phyloP scores from a whole-genome alignment of 2,329 filamentous ascomycete species.

The Pyrenophora teres region DNA sequence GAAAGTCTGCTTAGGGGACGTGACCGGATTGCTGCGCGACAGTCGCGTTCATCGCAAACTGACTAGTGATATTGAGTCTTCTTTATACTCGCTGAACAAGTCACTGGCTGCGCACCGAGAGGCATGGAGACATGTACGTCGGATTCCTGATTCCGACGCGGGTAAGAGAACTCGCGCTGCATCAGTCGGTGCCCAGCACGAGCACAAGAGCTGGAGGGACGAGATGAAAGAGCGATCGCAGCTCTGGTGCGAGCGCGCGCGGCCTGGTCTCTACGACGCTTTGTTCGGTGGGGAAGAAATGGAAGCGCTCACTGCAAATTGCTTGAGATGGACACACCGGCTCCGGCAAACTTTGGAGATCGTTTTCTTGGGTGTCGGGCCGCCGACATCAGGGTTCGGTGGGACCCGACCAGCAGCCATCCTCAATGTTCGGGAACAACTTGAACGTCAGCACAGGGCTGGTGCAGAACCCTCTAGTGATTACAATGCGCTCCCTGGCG shows the following conservation, averaged over 20 bases:
- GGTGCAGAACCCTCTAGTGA: slow-evolving; percentile 7
- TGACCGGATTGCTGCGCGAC: slow-evolving; percentile 16
- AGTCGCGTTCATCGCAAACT: slow-evolving; percentile 10
- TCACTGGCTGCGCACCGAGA: slow-evolving; percentile 19
- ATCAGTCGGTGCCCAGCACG: slow-evolving; percentile 1
- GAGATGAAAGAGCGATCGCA: slow-evolving; percentile 17
- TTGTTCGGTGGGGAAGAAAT: slow-evolving; percentile 19
- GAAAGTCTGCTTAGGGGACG: slow-evolving; percentile 18
- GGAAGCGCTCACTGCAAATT: slow-evolving; percentile 1
- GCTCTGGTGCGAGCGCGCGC: slow-evolving; percentile 16
- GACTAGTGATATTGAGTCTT: slow-evolving; percentile 12
- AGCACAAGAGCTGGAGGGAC: slow-evolving; percentile 13
- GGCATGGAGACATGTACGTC: slow-evolving; percentile 14
- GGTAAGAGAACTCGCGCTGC: slow-evolving; percentile 3
- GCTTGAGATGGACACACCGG: slow-evolving; percentile 10
- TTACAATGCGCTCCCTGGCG: slow-evolving; percentile 14
- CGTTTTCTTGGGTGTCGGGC: slow-evolving; percentile 13
- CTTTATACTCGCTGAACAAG: slow-evolving; percentile 18
- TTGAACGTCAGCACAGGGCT: slow-evolving; percentile 18
- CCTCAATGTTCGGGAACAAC: slow-evolving; percentile 15
- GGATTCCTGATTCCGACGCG: background rate
- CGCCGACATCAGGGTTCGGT: slow-evolving; percentile 13
- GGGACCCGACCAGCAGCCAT: slow-evolving; percentile 8
- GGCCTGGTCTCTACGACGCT: slow-evolving; percentile 3
- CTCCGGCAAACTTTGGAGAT: slow-evolving; percentile 19